phyloP scores from a whole-genome alignment of 192 early-diverging fungal genomes.

The Podila horticola region DNA sequence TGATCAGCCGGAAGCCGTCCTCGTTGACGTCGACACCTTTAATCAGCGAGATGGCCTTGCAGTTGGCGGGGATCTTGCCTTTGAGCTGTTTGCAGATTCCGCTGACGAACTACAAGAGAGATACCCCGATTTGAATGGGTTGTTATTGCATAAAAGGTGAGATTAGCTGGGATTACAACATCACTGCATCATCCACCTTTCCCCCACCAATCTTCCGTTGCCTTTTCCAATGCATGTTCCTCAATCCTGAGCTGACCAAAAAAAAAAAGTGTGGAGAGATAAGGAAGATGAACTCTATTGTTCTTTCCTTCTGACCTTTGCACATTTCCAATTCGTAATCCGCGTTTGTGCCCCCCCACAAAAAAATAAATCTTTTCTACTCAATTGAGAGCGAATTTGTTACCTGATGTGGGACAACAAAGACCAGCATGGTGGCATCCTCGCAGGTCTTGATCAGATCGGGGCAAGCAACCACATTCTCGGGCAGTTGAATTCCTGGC shows the following conservation, averaged over 20 bases:
- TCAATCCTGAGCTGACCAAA: too few species aligned
- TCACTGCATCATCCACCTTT: not conserved
- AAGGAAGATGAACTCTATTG: conserved; percentile 5
- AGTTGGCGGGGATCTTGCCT: conserved; percentile 73
- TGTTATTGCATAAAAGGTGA: not conserved
- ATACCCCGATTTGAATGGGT: too few species aligned
- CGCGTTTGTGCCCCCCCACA: not conserved
- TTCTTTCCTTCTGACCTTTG: not conserved
- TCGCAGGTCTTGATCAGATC: conserved; percentile 81
- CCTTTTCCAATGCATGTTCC: too few species aligned
- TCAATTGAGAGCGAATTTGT: not conserved
- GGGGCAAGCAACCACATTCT: conserved; percentile 87
- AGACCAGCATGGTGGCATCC: conserved; percentile 91
- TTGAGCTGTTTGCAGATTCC: conserved; percentile 85
- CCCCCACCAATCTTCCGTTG: too few species aligned
- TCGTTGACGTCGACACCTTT: conserved; percentile 90
- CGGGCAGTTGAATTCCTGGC: conserved; percentile 85
- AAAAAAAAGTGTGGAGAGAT: not conserved
- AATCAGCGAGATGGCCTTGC: conserved; percentile 94
- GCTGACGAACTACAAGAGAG: conserved; percentile 77
- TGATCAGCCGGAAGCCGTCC: conserved; percentile 82
- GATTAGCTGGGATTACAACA: not conserved
- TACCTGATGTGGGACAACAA: conserved; percentile 94
- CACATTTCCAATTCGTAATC: conserved; percentile 3
- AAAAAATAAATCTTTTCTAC: conserved; percentile 7